A percentile compares a stretch with the other conserved stretches of the same genome.
These are phyloP conservation scores for Thozetella sp. DNA, from an alignment of 495 filamentous ascomycete species.

Conservation along the genomic window DNA sequence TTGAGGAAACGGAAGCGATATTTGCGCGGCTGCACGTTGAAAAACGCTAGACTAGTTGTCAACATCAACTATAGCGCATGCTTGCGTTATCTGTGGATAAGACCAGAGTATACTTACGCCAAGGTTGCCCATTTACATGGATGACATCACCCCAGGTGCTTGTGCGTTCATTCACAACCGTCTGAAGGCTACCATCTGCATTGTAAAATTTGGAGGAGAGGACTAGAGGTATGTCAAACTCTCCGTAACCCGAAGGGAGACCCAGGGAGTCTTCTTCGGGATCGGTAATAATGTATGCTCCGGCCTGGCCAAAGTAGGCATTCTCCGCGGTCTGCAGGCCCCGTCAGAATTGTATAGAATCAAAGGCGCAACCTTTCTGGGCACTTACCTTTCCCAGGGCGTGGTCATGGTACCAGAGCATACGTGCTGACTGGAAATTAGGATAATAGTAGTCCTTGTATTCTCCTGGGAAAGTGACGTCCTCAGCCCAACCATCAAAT, in stretches of 20 bases:
- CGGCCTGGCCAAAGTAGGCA: conserved; percentile 56
- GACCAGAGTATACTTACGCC: too few species aligned
- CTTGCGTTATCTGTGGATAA: too few species aligned
- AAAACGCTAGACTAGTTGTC: conserved; percentile 22
- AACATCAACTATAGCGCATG: too few species aligned
- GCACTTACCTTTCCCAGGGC: conserved; percentile 32
- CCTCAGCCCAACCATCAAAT: conserved; percentile 59
- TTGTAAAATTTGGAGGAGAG: conserved; percentile 52
- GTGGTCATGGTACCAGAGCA: conserved; percentile 64
- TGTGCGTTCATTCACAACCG: conserved; percentile 31
- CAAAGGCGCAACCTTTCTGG: neutral
- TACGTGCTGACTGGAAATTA: conserved; percentile 48
- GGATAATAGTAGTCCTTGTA: conserved; percentile 66
- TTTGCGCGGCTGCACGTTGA: conserved; percentile 57
- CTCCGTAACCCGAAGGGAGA: conserved; percentile 46
- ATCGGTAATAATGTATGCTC: conserved; percentile 42
- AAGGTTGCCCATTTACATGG: conserved; percentile 58
- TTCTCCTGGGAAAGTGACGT: conserved; percentile 44
- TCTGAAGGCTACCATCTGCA: conserved; percentile 43
- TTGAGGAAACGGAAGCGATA: conserved; percentile 57
- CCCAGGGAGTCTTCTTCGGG: conserved; percentile 40
- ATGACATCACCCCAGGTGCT: conserved; percentile 57
- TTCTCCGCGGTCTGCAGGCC: conserved; percentile 52
- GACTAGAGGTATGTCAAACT: conserved; percentile 53
- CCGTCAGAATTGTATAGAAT: neutral